Conservation (phyloP, 352 stramenopile genomes). For the Phytophthora nicotianae region DNA sequence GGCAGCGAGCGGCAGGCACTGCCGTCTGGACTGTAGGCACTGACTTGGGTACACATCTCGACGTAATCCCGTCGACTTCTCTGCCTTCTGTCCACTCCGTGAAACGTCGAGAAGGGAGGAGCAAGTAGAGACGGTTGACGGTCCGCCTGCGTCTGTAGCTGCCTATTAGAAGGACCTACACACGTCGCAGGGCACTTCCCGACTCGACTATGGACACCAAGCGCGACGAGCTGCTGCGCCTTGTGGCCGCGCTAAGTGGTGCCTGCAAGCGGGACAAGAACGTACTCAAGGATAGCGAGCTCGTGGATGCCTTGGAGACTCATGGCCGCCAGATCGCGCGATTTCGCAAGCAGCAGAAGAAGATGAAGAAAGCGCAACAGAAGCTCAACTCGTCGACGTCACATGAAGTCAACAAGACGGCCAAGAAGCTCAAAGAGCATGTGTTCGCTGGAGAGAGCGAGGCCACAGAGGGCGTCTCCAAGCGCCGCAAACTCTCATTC, state of each 20-base stretch:
- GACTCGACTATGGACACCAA: conserved; percentile 24
- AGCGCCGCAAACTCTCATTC: conserved; percentile 55
- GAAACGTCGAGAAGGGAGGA: conserved; percentile 17
- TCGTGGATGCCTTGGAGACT: conserved; percentile 69
- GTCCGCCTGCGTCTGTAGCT: conserved; percentile 4
- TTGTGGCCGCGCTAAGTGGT: conserved; percentile 63
- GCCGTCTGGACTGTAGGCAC: background rate
- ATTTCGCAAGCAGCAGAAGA: conserved; percentile 42
- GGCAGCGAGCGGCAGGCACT: background rate
- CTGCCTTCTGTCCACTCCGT: conserved; percentile 15
- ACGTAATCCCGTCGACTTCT: conserved; percentile 16
- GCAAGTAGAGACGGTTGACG: conserved; percentile 14
- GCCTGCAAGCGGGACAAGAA: conserved; percentile 66
- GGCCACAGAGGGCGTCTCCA: conserved; percentile 28
- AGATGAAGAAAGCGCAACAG: conserved; percentile 20
- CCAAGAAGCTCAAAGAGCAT: conserved; percentile 48
- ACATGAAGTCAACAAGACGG: conserved; percentile 30
- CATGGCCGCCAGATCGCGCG: conserved; percentile 60
- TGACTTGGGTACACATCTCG: conserved; percentile 18
- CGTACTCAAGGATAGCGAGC: conserved; percentile 66
- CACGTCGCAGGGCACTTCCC: conserved; percentile 12
- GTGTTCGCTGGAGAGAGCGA: conserved; percentile 28
- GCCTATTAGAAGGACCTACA: background rate
- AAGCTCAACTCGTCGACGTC: conserved; percentile 24
- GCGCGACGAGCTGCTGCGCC: conserved; percentile 43